Base-by-base conservation (phyloP, 1,139 yeast species). In the Blastobotrys indianensis region DNA sequence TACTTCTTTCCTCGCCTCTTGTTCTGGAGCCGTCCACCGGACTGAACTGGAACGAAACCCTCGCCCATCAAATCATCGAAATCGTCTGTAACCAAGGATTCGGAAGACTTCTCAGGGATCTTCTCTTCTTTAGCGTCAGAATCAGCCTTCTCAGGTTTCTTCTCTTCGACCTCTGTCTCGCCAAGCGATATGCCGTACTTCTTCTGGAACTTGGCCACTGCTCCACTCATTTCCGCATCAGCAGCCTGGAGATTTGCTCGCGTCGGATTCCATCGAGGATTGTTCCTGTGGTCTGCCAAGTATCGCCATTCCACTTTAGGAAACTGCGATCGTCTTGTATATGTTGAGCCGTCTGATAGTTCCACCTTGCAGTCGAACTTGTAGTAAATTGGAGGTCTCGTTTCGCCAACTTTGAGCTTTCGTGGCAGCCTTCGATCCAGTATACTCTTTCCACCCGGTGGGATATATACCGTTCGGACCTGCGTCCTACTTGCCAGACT, bases 321-420 rank as follows among this genome's bases (percentile, higher is more conserved):
- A 49, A 80, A 88, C 55, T 85, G 95, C 0, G 96, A 81, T 59
- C 86, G 75, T 67, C 98, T 77, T 33, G 72, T 73, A 33, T 87
- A 73, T 1, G 94, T 95, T 29, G 96, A 84, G 2, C 98, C 98
- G 63, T 92, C 97, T 56, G 94, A 83, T 48, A 90, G 75, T 66
- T 90, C 95, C 10, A 92, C 90, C 40, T 76, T 68, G 35, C 94
- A 85, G 53, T 90, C 90, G 62, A 92, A 92, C 62, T 86, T 87
- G 68, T 90, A 78, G 67, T 86, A 90, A 39, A 90, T 84, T 37
- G 96, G 88, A 2, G 97, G 97, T 67, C 97, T 78, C 13, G 95
- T 88, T 62, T 82, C 82, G 42, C 96, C 96, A 51, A 78, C 69
- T 54, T 69, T 51, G n/a, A 63, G 57, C 43, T 60, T 60, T 40